Conservation (phyloP, 352 stramenopile genomes). For the Aphanomyces cochlioides region DNA sequence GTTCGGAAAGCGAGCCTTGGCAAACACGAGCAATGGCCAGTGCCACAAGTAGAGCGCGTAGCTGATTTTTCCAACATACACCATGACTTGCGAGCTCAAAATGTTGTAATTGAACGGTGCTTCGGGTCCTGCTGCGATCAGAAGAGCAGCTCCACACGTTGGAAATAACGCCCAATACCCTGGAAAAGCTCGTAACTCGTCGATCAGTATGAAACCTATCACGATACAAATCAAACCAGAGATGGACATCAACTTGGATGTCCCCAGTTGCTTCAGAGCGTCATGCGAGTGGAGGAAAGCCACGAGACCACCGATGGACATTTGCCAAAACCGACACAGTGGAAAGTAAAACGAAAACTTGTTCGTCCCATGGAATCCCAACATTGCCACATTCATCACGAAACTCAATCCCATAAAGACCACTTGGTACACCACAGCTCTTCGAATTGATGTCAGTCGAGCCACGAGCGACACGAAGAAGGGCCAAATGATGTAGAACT, state of each 20-base stretch:
- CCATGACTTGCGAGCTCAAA: slow-evolving; percentile 6
- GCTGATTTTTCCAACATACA: slow-evolving; percentile 28
- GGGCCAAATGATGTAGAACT: slow-evolving; percentile 33
- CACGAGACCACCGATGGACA: slow-evolving; percentile 20
- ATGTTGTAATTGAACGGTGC: slow-evolving; percentile 8
- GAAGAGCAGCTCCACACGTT: not conserved
- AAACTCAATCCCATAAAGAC: slow-evolving; percentile 11
- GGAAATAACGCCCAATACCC: slow-evolving; percentile 23
- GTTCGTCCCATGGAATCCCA: slow-evolving; percentile 9
- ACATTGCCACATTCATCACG: slow-evolving; percentile 11
- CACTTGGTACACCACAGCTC: slow-evolving; percentile 2
- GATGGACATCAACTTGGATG: not conserved
- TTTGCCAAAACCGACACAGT: slow-evolving; percentile 27
- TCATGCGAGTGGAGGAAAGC: slow-evolving; percentile 13
- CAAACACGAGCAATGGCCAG: slow-evolving; percentile 25
- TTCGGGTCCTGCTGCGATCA: slow-evolving; percentile 12
- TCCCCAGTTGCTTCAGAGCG: no score
- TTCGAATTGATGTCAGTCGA: not conserved
- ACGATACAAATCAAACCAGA: slow-evolving; percentile 8
- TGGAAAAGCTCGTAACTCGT: slow-evolving; percentile 27
- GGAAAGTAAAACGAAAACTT: slow-evolving; percentile 32
- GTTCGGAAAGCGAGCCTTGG: slow-evolving; percentile 22
- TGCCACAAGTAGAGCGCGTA: slow-evolving; percentile 29
- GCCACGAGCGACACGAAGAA: slow-evolving; percentile 16
- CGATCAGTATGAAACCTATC: slow-evolving; percentile 2